Conservation (phyloP, 2,329 filamentous ascomycete species). For the Arthrobotrys sphaeroides region DNA sequence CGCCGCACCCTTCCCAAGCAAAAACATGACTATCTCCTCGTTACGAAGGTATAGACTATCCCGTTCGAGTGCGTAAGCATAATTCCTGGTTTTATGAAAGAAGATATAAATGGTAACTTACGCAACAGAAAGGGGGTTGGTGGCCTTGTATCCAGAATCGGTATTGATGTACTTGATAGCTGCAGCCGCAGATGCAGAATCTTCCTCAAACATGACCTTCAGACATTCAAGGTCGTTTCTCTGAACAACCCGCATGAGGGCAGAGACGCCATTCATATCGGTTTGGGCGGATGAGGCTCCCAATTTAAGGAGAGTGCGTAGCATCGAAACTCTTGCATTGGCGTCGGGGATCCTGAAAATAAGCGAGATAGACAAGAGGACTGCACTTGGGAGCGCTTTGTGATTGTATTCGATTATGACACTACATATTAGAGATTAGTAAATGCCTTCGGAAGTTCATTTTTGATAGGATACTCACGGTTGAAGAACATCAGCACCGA, state of each 20-base stretch:
- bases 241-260: constrained; percentile 72
- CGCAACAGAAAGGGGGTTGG: background rate
- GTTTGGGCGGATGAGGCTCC: constrained; percentile 79
- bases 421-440: too few relatives aligned
- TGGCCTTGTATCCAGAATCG: background rate
- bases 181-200: too few relatives aligned
- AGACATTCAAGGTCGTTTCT: constrained; percentile 62
- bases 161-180: too few relatives aligned
- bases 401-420: too few relatives aligned
- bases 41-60: too few relatives aligned
- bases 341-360: constrained; percentile 70
- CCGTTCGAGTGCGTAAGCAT: too few relatives aligned
- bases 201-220: constrained; percentile 63
- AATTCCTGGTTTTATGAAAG: constrained; percentile 65
- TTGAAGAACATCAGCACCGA: constrained; percentile 78
- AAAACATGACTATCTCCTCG: too few relatives aligned
- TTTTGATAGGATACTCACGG: constrained; percentile 71
- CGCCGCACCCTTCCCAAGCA: too few relatives aligned
- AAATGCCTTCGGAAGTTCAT: too few relatives aligned
- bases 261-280: constrained; percentile 71
- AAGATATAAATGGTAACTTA: background rate
- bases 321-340: constrained; percentile 66
- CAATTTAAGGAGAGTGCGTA: constrained; percentile 71
- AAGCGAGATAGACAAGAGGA: constrained; percentile 68
- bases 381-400: too few relatives aligned